Evolutionary conservation across 345 rosid genomes (phyloP).

Genomic region (Mallotus nudiflorus): DNA sequence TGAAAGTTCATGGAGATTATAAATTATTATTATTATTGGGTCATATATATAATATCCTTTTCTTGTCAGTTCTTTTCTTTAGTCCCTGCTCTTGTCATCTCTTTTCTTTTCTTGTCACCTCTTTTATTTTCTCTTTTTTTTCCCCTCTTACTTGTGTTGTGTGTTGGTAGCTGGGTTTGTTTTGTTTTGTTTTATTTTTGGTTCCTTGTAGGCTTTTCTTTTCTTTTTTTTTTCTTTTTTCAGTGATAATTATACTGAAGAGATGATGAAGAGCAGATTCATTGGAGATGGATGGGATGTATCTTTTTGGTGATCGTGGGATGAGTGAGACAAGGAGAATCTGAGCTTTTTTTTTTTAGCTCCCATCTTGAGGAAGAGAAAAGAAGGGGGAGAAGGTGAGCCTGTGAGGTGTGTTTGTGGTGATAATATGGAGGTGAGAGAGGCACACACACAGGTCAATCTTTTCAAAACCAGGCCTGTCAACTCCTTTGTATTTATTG

Average conservation of each 20-base stretch:
- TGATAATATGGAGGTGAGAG: constrained; percentile 16
- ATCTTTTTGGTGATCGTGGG: constrained; percentile 21
- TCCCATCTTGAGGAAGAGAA: constrained; percentile 16
- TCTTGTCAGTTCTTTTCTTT: constrained; percentile 18
- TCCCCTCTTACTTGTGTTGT: not conserved
- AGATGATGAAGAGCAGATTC: constrained; percentile 36
- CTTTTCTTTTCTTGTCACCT: not conserved
- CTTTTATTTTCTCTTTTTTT: constrained; percentile 1
- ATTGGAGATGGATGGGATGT: constrained; percentile 28
- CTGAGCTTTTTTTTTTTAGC: constrained; percentile 51
- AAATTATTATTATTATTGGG: constrained; percentile 14
- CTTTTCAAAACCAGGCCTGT: constrained; percentile 59
- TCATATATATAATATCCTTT: not conserved
- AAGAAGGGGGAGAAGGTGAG: not conserved
- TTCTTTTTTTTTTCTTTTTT: not conserved
- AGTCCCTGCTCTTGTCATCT: too few species aligned
- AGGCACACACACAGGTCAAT: constrained; percentile 57
- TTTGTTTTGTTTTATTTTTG: too few species aligned
- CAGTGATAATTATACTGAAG: too few species aligned
- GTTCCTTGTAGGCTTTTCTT: constrained; percentile 36
- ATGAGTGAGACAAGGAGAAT: constrained; percentile 56
- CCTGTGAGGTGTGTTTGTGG: not conserved
- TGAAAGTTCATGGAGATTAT: constrained; percentile 26
- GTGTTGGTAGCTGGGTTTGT: constrained; percentile 11
- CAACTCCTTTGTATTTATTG: constrained; percentile 55